Percentiles rank a stretch among this genome's conserved stretches.
phyloP scores from a whole-genome alignment of 2,329 filamentous ascomycete species.

The Colletotrichum liriopes region DNA sequence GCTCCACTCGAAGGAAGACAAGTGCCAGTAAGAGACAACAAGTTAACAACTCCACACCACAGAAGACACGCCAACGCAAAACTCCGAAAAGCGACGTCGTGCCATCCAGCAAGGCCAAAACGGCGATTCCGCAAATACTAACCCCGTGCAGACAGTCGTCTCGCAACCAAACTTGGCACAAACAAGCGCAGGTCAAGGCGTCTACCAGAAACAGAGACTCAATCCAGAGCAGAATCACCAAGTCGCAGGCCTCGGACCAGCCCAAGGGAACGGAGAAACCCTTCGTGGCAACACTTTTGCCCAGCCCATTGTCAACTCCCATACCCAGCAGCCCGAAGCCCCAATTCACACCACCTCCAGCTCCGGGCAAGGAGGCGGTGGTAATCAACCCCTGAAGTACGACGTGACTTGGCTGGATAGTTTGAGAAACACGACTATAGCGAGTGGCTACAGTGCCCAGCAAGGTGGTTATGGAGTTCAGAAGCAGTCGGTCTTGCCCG shows the following conservation, averaged over 20 bases:
- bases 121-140: slow-evolving; percentile 10
- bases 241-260: slow-evolving; percentile 4
- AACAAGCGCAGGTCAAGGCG: background rate
- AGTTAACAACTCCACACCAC: slow-evolving; percentile 37
- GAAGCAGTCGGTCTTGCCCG: background rate
- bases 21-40: slow-evolving; percentile 31
- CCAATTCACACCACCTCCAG: background rate
- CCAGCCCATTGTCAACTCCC: slow-evolving; percentile 14
- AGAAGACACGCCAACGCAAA: slow-evolving; percentile 26
- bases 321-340: slow-evolving; percentile 4
- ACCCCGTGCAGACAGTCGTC: slow-evolving; percentile 16
- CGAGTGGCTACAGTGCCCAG: background rate
- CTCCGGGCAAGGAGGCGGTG: background rate
- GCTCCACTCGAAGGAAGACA: slow-evolving; percentile 25
- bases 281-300: background rate
- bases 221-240: background rate
- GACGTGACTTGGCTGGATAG: slow-evolving; percentile 34
- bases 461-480: background rate
- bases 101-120: slow-evolving; percentile 13
- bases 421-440: background rate
- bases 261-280: slow-evolving; percentile 1
- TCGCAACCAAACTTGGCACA: background rate
- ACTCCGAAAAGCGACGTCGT: slow-evolving; percentile 19
- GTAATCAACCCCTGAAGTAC: slow-evolving; percentile 4
- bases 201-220: background rate